These are phyloP conservation scores for Fomes fomentarius DNA, from an alignment of 1,284 basidiomycete species.

Conservation along the genomic window DNA sequence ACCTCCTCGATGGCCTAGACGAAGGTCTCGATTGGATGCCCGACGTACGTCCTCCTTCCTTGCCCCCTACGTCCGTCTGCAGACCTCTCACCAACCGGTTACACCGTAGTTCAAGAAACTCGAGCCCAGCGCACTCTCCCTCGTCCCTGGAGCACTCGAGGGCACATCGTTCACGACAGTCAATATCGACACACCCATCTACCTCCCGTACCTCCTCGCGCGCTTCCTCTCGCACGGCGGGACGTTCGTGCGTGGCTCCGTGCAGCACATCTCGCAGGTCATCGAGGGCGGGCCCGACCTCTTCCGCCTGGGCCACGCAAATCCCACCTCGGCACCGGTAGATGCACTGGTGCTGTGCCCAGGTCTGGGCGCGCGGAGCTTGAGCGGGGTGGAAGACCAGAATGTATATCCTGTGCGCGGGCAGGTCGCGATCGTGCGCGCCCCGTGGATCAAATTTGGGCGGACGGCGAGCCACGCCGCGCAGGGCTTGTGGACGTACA, in stretches of 20 bases:
- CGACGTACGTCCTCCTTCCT: constrained; percentile 45
- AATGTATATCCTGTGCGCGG: constrained; percentile 56
- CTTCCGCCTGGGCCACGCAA: constrained; percentile 35
- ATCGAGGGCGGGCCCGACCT: constrained; percentile 58
- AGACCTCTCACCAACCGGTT: background rate
- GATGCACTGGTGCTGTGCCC: constrained; percentile 70
- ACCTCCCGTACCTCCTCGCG: constrained; percentile 68
- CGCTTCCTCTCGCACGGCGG: constrained; percentile 68
- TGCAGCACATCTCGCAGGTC: constrained; percentile 70
- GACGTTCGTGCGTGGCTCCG: constrained; percentile 50
- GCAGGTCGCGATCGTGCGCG: constrained; percentile 51
- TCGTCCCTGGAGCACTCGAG: constrained; percentile 44
- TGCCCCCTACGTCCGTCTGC: background rate
- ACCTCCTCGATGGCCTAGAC: constrained; percentile 50
- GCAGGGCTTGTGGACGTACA: constrained; percentile 62
- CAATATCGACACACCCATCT: constrained; percentile 69
- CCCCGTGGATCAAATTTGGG: constrained; percentile 63
- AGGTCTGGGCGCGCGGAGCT: constrained; percentile 53
- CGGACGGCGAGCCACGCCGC: constrained; percentile 50
- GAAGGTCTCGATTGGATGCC: constrained; percentile 60
- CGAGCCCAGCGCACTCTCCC: constrained; percentile 43
- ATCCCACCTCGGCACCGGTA: constrained; percentile 24
- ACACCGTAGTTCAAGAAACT: constrained; percentile 52
- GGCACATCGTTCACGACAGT: constrained; percentile 67
- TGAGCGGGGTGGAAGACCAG: constrained; percentile 50